A percentile compares a stretch with the other conserved stretches of the same genome.
phyloP scores from a whole-genome alignment of 768 basidiomycete species.

The Suillus lakei region DNA sequence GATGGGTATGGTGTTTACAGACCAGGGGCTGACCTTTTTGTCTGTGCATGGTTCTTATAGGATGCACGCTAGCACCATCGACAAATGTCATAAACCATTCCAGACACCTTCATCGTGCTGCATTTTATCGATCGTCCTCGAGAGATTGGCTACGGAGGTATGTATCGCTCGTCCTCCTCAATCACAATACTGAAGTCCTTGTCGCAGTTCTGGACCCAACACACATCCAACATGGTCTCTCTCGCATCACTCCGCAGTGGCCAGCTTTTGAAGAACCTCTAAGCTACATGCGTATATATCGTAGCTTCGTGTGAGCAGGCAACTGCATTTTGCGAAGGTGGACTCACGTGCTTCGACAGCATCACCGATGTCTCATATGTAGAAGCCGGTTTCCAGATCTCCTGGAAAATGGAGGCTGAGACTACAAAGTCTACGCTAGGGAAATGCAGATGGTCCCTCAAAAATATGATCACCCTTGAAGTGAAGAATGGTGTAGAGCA shows the following conservation, averaged over 20 bases:
- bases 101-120: too few species aligned
- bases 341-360: too few species aligned
- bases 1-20: constrained; percentile 42
- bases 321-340: constrained; percentile 20
- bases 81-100: too few species aligned
- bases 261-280: constrained; percentile 44
- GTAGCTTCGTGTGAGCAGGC: constrained; percentile 48
- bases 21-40: constrained; percentile 85
- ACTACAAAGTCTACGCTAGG: constrained; percentile 36
- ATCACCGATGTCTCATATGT: constrained; percentile 11
- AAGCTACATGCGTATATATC: constrained; percentile 49
- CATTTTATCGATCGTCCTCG: too few species aligned
- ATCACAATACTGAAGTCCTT: too few species aligned
- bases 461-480: constrained; percentile 6
- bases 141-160: too few species aligned
- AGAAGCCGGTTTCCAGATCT: constrained; percentile 28
- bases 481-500: background rate
- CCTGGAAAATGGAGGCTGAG: constrained; percentile 16
- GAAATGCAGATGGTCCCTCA: background rate
- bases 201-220: constrained; percentile 77
- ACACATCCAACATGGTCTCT: constrained; percentile 74
- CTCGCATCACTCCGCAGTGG: constrained; percentile 49
- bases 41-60: constrained; percentile 99
- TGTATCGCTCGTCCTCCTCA: too few species aligned
- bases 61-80: constrained; percentile 86